These are phyloP conservation scores for Aspergillus bridgeri DNA, from an alignment of 495 filamentous ascomycete genomes.

Conservation along the genomic window DNA sequence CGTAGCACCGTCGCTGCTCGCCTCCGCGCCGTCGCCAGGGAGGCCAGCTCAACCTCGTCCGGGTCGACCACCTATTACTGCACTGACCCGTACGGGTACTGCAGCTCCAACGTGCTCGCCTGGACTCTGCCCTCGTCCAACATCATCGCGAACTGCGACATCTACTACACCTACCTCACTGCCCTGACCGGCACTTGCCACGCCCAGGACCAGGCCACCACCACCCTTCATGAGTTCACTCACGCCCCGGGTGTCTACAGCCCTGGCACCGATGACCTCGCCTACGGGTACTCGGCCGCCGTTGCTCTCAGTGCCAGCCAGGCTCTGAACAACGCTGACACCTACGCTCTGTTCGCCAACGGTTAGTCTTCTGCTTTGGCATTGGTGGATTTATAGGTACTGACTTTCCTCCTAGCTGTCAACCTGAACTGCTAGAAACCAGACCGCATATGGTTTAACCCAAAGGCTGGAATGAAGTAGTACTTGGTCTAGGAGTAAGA, in stretches of 20 bases:
- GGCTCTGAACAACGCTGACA: slow-evolving; percentile 59
- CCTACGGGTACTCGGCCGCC: slow-evolving; percentile 55
- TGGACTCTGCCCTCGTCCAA: slow-evolving; percentile 53
- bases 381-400: slow-evolving; percentile 5
- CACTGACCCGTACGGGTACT: slow-evolving; percentile 47
- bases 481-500: not conserved
- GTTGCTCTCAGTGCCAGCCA: slow-evolving; percentile 36
- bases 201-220: slow-evolving; percentile 57
- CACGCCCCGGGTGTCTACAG: slow-evolving; percentile 54
- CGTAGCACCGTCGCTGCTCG: slow-evolving; percentile 50
- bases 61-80: slow-evolving; percentile 51
- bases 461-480: not conserved
- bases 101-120: slow-evolving; percentile 50
- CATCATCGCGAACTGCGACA: slow-evolving; percentile 53
- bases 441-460: not conserved
- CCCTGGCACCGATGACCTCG: slow-evolving; percentile 55
- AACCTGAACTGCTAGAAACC: slow-evolving; percentile 19
- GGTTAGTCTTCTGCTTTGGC: slow-evolving; percentile 19
- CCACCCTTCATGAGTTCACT: slow-evolving; percentile 60
- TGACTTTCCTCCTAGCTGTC: slow-evolving; percentile 17
- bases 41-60: slow-evolving; percentile 41
- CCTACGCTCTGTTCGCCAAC: slow-evolving; percentile 60
- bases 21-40: slow-evolving; percentile 46
- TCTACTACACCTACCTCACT: slow-evolving; percentile 51
- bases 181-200: slow-evolving; percentile 47